phyloP scores from a whole-genome alignment of 2,329 filamentous ascomycete species.

The Dactylellina haptotyla region DNA sequence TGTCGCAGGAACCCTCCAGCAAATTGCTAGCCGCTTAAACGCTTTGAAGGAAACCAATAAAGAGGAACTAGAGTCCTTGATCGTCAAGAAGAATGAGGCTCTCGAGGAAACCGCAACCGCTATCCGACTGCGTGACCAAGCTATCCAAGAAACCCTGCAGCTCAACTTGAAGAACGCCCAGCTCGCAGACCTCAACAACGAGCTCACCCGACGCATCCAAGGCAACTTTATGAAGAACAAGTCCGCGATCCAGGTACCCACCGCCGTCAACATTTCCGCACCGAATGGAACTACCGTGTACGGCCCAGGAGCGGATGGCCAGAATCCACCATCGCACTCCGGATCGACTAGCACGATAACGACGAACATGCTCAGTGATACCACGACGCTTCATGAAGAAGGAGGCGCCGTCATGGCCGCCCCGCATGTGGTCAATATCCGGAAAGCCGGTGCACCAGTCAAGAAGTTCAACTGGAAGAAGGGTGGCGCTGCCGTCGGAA shows the following conservation, averaged over 20 bases:
- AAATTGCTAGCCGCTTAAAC: constrained; percentile 71
- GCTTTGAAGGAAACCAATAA: constrained; percentile 82
- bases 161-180: constrained; percentile 94
- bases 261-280: constrained; percentile 71
- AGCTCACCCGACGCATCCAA: constrained; percentile 92
- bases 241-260: constrained; percentile 68
- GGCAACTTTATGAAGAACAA: constrained; percentile 87
- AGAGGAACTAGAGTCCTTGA: constrained; percentile 82
- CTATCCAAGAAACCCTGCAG: constrained; percentile 93
- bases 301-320: constrained; percentile 60
- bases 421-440: constrained; percentile 93
- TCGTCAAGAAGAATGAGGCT: constrained; percentile 84
- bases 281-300: constrained; percentile 58
- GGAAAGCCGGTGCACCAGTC: constrained; percentile 78
- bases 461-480: constrained; percentile 99
- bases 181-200: constrained; percentile 92
- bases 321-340: constrained; percentile 53
- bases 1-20: constrained; percentile 71
- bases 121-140: constrained; percentile 87
- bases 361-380: constrained; percentile 57
- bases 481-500: constrained; percentile 89
- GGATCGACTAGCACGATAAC: constrained; percentile 57
- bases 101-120: constrained; percentile 85
- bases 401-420: constrained; percentile 75
- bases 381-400: constrained; percentile 68